These are phyloP conservation scores for Colletotrichum chlorophyti DNA, from an alignment of 2,329 filamentous ascomycete species.

Conservation along the genomic window DNA sequence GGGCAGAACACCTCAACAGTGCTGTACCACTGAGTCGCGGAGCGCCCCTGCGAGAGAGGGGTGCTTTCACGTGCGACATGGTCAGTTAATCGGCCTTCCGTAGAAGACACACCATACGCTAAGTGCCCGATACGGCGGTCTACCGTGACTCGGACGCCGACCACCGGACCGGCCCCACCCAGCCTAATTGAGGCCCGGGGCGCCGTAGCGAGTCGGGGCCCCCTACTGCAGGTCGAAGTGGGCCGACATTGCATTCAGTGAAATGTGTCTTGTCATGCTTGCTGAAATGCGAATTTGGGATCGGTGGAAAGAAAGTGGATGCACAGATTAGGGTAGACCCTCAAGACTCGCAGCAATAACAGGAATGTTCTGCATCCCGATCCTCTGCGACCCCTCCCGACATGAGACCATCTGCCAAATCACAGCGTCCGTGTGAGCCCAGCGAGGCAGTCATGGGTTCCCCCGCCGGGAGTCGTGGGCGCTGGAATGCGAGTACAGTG, in stretches of 20 bases:
- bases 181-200: background rate
- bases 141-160: background rate
- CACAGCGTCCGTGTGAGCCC: background rate
- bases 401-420: slow-evolving; percentile 17
- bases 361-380: background rate
- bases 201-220: background rate
- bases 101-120: too few relatives aligned
- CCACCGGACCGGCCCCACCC: slow-evolving; percentile 6
- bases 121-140: slow-evolving; percentile 6
- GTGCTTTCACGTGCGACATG: too few relatives aligned
- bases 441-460: background rate
- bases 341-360: background rate
- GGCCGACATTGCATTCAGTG: background rate
- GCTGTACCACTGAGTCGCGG: too few relatives aligned
- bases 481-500: slow-evolving; percentile 7
- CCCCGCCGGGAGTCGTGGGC: background rate
- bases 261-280: background rate
- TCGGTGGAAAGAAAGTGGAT: background rate
- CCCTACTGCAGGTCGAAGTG: background rate
- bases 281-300: background rate
- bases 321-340: background rate
- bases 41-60: too few relatives aligned
- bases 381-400: background rate
- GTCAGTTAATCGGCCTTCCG: too few relatives aligned
- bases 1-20: too few relatives aligned